Evolutionary conservation across 1,284 basidiomycete species (phyloP), one percentile per base, ranked within the genome.

Genomic region (Cutaneotrichosporon spelunceum): DNA sequence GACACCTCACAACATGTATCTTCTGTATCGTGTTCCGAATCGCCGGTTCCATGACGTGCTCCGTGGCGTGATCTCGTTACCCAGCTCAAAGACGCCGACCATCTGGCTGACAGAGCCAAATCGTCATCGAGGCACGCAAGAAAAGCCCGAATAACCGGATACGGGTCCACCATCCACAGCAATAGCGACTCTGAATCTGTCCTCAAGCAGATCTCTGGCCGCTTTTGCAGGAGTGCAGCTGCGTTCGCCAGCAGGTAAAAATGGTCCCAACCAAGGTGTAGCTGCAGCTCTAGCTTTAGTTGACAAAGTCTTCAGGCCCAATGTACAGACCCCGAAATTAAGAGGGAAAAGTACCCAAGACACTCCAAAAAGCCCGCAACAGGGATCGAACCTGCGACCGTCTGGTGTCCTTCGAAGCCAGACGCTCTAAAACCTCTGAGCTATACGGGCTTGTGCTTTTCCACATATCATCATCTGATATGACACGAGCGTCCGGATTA

Each of bases 341-440:
- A 33, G 30, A 33, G 8, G 8, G 42, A 19, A 19, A 44, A 2
- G 10, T 44, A 19, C 42, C 8, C 14, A 21, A n/a, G 2, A 44
- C 19, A n/a, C 23, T 24, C 36, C 47, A 49, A 50, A 53, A 59
- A 47, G 50, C 42, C 42, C 49, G 50, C 50, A 44, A 53, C 57
- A 59, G 57, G 57, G 50, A 16, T 59, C 57, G 57, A 59, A 59
- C 57, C 57, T 59, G 57, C 57, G 57, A 53, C 57, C 57, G 26
- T 50, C 49, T 29, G 57, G 24, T 45, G 10, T 23, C 56, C 24
- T 23, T 42, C 57, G 57, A 59, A 59, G 29, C 24, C 57, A 23
- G 39, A 44, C 39, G 39, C 36, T 53, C 57, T 59, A 19, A 39
- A 39, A 49, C 57, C 57, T 47, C 57, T 59, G 49, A 53, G 36